phyloP scores from a whole-genome alignment of 202 grass and related monocot genomes.

The Panicum hallii region DNA sequence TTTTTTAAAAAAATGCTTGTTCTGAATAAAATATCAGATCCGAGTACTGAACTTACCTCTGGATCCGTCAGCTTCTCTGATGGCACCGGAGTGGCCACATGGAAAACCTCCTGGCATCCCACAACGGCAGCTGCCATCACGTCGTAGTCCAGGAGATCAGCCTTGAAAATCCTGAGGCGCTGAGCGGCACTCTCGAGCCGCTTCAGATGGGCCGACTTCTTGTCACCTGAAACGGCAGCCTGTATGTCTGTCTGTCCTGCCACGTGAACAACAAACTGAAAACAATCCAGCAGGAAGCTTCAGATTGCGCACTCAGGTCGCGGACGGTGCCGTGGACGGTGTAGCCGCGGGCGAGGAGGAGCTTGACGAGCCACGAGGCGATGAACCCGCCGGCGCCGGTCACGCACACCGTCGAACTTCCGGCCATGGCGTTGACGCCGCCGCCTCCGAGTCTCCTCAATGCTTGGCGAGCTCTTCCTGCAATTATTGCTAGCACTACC shows the following conservation, averaged over 20 bases:
- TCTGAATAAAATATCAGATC: neutral
- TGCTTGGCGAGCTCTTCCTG: neutral
- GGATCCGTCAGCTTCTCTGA: neutral
- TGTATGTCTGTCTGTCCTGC: neutral
- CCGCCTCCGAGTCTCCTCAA: neutral
- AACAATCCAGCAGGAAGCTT: neutral
- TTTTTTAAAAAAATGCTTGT: neutral
- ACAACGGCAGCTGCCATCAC: conserved; percentile 27
- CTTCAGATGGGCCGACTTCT: conserved; percentile 35
- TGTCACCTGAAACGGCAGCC: conserved; percentile 22
- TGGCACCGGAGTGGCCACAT: conserved; percentile 47
- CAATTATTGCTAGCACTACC: neutral
- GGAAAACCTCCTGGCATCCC: conserved; percentile 51
- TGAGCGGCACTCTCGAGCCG: conserved; percentile 18
- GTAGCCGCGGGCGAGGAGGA: conserved; percentile 50
- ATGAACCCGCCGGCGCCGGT: conserved; percentile 49
- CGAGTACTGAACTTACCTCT: conserved; percentile 28
- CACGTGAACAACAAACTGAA: neutral
- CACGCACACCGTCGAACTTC: conserved; percentile 33
- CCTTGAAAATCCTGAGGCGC: conserved; percentile 44
- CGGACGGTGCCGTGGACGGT: conserved; percentile 48
- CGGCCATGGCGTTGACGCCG: neutral
- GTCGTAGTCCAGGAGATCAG: conserved; percentile 46
- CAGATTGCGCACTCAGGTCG: conserved; percentile 1
- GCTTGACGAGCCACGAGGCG: conserved; percentile 40